Conservation (phyloP, 768 basidiomycete species). For the Nidularia pulvinata region DNA sequence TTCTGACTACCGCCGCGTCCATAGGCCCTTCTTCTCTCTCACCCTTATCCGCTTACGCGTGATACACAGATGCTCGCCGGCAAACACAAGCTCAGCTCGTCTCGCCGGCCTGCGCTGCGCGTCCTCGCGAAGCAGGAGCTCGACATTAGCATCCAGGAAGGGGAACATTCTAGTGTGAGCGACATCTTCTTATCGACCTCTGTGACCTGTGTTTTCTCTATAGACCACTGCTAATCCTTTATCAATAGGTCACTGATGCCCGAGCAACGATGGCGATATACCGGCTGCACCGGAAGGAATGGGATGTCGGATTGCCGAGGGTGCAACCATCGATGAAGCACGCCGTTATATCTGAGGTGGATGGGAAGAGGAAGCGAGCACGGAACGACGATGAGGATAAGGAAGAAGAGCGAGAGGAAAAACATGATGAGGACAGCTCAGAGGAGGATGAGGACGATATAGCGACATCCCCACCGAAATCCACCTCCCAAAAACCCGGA, state of each 20-base stretch:
- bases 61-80: conserved; percentile 70
- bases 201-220: not conserved
- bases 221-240: not conserved
- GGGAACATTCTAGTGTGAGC: conserved; percentile 90
- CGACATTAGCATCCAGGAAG: conserved; percentile 77
- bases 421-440: conserved; percentile 4
- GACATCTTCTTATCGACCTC: not conserved
- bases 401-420: conserved; percentile 8
- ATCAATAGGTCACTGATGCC: conserved; percentile 81
- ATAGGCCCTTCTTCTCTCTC: conserved; percentile 70
- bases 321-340: conserved; percentile 3
- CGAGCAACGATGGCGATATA: conserved; percentile 96
- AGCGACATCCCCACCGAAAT: conserved; percentile 1
- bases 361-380: conserved; percentile 14
- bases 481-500: not conserved
- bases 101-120: conserved; percentile 72
- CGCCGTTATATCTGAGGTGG: conserved; percentile 6
- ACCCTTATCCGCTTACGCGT: conserved; percentile 60
- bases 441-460: conserved; percentile 12
- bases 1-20: conserved; percentile 6
- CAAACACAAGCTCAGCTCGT: conserved; percentile 60
- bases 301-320: conserved; percentile 54
- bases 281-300: conserved; percentile 76
- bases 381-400: conserved; percentile 8
- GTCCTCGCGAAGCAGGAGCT: conserved; percentile 81